Evolutionary conservation across 2,329 filamentous ascomycete species (phyloP).

Genomic region (Scedosporium minutisporum): DNA sequence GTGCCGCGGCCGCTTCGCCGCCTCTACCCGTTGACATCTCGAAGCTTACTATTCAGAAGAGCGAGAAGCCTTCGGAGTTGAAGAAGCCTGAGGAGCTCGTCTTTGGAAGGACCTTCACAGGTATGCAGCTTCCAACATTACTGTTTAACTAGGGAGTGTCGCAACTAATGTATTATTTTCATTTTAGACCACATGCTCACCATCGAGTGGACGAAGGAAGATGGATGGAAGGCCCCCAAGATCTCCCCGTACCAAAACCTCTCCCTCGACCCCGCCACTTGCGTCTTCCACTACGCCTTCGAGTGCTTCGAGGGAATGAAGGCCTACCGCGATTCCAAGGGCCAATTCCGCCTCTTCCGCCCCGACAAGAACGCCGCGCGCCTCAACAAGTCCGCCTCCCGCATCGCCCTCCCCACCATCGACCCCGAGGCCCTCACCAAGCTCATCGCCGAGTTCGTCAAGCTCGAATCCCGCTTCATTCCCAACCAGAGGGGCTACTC

Average conservation of each 20-base stretch:
- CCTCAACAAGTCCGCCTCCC: conserved; percentile 80
- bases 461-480: conserved; percentile 82
- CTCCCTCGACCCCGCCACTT: conserved; percentile 88
- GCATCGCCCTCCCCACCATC: conserved; percentile 89
- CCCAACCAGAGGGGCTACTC: conserved; percentile 81
- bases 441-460: conserved; percentile 69
- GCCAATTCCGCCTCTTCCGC: conserved; percentile 77
- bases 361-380: conserved; percentile 95
- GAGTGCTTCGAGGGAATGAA: conserved; percentile 99
- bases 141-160: too few species aligned
- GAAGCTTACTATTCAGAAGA: conserved; percentile 66
- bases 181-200: conserved; percentile 89
- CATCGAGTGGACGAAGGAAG: conserved; percentile 78
- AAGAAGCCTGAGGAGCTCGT: conserved; percentile 71
- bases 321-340: conserved; percentile 82
- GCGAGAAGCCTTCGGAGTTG: conserved; percentile 63
- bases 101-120: conserved; percentile 86
- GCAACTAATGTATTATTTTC: neutral
- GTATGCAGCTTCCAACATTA: conserved; percentile 31
- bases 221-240: conserved; percentile 73
- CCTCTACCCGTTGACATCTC: conserved; percentile 56
- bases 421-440: conserved; percentile 64
- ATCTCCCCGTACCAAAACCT: conserved; percentile 97
- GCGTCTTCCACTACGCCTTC: conserved; percentile 98
- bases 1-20: conserved; percentile 47